Conservation (phyloP, 192 early-diverging fungal species). For the Neocallimastix lanati region DNA sequence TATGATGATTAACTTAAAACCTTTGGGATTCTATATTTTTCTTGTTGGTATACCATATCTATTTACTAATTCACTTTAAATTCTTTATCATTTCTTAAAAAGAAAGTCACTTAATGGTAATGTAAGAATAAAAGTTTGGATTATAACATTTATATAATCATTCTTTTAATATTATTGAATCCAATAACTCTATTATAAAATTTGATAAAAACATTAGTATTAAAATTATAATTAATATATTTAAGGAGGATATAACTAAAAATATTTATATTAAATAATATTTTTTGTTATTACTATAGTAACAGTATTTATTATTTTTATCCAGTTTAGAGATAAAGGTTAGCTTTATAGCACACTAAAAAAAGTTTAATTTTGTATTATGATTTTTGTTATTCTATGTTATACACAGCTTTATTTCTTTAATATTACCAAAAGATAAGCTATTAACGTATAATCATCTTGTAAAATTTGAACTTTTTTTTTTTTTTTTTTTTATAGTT, state of each 20-base stretch:
- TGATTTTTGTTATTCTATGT: too few species aligned
- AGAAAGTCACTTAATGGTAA: constrained; percentile 60
- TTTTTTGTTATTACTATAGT: constrained; percentile 64
- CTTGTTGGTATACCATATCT: constrained; percentile 58
- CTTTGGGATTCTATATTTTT: constrained; percentile 80
- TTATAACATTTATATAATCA: constrained; percentile 81
- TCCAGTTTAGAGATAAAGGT: constrained; percentile 58
- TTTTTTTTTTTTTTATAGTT: too few species aligned
- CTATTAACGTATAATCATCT: constrained; percentile 77
- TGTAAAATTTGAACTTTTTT: constrained; percentile 68
- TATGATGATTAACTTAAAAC: constrained; percentile 92
- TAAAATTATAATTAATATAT: too few species aligned
- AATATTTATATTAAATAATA: too few species aligned
- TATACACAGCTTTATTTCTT: too few species aligned
- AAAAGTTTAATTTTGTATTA: too few species aligned
- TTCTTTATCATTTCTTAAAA: constrained; percentile 39
- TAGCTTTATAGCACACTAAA: constrained; percentile 70
- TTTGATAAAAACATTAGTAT: too few species aligned
- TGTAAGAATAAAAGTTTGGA: constrained; percentile 74
- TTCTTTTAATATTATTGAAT: constrained; percentile 83
- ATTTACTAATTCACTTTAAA: constrained; percentile 24
- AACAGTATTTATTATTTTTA: constrained; percentile 27
- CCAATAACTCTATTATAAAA: constrained; percentile 89
- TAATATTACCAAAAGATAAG: constrained; percentile 77
- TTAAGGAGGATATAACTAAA: too few species aligned